Base-by-base conservation (phyloP, 164 flowering plant species). In the Magnolia kwangsiensis region DNA sequence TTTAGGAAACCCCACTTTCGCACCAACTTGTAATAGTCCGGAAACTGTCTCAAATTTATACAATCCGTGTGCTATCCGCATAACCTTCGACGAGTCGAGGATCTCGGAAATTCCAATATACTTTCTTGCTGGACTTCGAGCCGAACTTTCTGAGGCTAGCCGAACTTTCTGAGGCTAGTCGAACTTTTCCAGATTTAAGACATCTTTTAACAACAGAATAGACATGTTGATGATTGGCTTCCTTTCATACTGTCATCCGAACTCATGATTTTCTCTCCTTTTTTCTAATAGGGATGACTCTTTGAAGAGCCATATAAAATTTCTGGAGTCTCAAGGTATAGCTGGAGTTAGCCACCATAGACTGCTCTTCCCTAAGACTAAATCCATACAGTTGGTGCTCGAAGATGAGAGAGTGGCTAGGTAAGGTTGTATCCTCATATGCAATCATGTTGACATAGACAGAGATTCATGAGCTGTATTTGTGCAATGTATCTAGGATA, bases 281-380 rank as follows among this genome's bases (percentile, higher is more conserved):
- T 72, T 63, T 65, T 63, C 7, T 63, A 7, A 49, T 70, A 96
- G 99, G 97, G 90, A 88, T 76, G 91, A 88, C 24, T 78, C 76
- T 71, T 70, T 94, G 78, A 88, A 77, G 77, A 72, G 74, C 19
- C 97, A 96, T 72, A 80, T 93, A 23, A 78, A 86, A 72, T 93
- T 94, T 75, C 80, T 96, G 65, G 91, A 94, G 72, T 83, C 85
- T 73, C 87, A 81, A 58, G 97, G 94, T 51, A 94, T 94, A 72
- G 98, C 94, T 18, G 99, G 98, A 75, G 92, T 96, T 67, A 96
- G 99, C 83, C 89, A 93, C 70, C 99, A 96, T 82, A 94, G 94
- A 80, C 82, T 96, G 83, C 95, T 96, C 18, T 96, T 89, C 78
- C 93, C 98, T 65, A 94, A 92, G 88, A 80, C 95, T 45, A 93